Evolutionary conservation across 2,329 filamentous ascomycete species (phyloP).

Genomic region (Amauroascus verrucosus): DNA sequence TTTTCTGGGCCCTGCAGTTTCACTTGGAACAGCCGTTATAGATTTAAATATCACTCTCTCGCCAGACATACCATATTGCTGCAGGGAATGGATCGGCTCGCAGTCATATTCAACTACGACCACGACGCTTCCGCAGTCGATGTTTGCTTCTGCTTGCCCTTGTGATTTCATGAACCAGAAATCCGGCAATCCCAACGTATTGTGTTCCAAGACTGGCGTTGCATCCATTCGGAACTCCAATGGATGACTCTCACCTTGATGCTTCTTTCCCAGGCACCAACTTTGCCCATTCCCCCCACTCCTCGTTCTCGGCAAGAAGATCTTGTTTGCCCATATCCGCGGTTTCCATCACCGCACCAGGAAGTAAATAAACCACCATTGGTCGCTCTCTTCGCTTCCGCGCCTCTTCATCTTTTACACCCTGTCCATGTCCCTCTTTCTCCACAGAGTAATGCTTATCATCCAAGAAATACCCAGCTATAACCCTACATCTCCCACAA

Average conservation of each 20-base stretch:
- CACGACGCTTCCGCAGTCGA: too few relatives aligned
- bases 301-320: slow-evolving; percentile 26
- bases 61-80: neutral
- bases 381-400: slow-evolving; percentile 24
- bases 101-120: neutral
- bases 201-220: neutral
- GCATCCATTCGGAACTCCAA: neutral
- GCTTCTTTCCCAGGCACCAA: neutral
- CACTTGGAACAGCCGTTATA: neutral
- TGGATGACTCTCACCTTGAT: neutral
- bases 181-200: neutral
- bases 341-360: slow-evolving; percentile 50
- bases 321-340: slow-evolving; percentile 41
- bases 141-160: neutral
- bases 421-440: slow-evolving; percentile 4
- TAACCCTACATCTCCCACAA: slow-evolving; percentile 52
- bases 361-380: slow-evolving; percentile 50
- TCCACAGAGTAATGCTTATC: slow-evolving; percentile 36
- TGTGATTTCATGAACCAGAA: neutral
- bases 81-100: neutral
- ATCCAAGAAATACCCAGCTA: slow-evolving; percentile 54
- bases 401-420: slow-evolving; percentile 16
- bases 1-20: neutral
- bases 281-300: slow-evolving; percentile 28
- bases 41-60: neutral